phyloP scores from a whole-genome alignment of 176 grass and related monocot species.

The Triticum turgidum region DNA sequence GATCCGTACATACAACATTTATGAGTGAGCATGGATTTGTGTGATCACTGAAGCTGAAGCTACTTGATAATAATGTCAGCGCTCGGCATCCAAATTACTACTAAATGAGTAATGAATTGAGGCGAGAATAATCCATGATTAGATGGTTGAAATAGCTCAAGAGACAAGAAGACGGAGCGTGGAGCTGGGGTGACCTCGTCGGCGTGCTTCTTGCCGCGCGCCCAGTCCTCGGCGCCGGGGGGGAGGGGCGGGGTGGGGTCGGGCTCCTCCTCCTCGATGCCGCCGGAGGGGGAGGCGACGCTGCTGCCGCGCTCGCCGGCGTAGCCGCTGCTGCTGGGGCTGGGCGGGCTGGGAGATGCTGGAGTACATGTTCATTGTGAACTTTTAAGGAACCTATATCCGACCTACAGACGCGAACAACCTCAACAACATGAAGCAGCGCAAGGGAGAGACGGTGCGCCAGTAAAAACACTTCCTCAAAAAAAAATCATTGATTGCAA shows the following conservation, averaged over 20 bases:
- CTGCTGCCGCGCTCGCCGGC: constrained; percentile 89
- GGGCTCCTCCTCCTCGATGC: constrained; percentile 44
- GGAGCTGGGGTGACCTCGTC: constrained; percentile 46
- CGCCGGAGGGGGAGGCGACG: constrained; percentile 51
- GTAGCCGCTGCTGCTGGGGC: constrained; percentile 89
- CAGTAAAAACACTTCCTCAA: too few species aligned
- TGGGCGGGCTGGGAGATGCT: constrained; percentile 22
- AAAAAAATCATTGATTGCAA: too few species aligned
- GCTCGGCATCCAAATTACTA: background rate
- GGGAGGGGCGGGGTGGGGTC: constrained; percentile 18
- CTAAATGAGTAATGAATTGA: background rate
- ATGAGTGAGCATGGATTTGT: background rate
- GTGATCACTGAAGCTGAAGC: background rate
- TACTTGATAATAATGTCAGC: background rate
- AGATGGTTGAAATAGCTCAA: background rate
- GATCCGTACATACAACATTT: background rate
- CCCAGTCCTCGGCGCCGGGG: constrained; percentile 45
- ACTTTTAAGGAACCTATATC: too few species aligned
- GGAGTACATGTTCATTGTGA: too few species aligned
- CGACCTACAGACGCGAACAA: too few species aligned
- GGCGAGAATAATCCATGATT: background rate
- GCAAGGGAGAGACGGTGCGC: too few species aligned
- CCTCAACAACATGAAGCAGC: too few species aligned
- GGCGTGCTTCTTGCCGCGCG: constrained; percentile 64
- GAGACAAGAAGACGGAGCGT: too few species aligned